Evolutionary conservation across 2,329 filamentous ascomycete genomes (phyloP).

Genomic region (Beauveria brongniartii): DNA sequence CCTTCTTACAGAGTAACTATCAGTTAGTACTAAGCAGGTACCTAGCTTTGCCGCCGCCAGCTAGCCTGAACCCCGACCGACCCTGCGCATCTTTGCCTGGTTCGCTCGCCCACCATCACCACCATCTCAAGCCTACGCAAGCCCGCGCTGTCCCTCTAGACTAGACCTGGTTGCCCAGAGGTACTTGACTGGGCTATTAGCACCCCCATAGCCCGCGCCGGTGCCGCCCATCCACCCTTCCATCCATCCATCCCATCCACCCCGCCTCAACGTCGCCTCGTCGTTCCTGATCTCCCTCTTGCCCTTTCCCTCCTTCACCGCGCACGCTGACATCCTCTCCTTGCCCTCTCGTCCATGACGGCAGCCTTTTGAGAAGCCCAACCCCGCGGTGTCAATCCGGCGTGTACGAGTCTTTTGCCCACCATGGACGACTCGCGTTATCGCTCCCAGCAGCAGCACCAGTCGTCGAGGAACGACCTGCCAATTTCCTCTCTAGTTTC

Average conservation of each 20-base stretch:
- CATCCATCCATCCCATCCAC: slow-evolving; percentile 20
- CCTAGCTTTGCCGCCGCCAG: neutral
- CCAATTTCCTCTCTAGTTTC: slow-evolving; percentile 68
- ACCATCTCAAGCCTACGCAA: neutral
- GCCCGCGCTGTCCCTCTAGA: neutral
- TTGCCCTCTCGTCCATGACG: slow-evolving; percentile 27
- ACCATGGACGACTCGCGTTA: slow-evolving; percentile 72
- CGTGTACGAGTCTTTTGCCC: slow-evolving; percentile 28
- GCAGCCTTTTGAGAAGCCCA: slow-evolving; percentile 23
- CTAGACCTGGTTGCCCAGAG: neutral
- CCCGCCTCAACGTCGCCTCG: slow-evolving; percentile 23
- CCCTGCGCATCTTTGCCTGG: neutral
- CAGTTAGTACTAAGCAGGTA: neutral
- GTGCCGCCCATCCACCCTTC: slow-evolving; percentile 3
- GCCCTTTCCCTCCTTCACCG: slow-evolving; percentile 16
- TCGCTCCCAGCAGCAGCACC: slow-evolving; percentile 39
- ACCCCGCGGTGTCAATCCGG: slow-evolving; percentile 28
- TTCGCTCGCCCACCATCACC: neutral
- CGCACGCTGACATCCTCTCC: slow-evolving; percentile 22
- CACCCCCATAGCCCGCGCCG: neutral
- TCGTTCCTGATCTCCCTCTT: slow-evolving; percentile 20
- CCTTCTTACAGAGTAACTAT: no score
- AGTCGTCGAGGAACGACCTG: slow-evolving; percentile 68
- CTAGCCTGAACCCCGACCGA: slow-evolving; percentile 2
- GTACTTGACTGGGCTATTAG: neutral